These are phyloP conservation scores for Bruguiera parviflora DNA, from an alignment of 345 rosid genomes.

Conservation along the genomic window DNA sequence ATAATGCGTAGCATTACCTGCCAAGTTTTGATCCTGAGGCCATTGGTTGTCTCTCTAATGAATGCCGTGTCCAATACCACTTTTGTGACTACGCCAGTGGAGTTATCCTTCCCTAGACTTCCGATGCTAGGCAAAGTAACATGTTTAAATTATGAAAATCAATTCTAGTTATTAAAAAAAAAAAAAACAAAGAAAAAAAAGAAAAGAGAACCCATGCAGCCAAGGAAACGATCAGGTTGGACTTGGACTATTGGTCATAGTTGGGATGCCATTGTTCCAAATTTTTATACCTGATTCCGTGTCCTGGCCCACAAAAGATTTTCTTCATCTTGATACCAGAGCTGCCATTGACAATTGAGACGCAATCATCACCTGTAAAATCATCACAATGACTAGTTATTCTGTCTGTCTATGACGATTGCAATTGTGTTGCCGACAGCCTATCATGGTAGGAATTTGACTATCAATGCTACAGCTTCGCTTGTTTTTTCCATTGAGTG, in stretches of 20 bases:
- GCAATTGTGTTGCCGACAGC: background rate
- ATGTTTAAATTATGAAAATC: too few relatives aligned
- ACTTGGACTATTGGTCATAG: background rate
- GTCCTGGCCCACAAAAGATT: constrained; percentile 92
- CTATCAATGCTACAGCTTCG: background rate
- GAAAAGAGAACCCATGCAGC: background rate
- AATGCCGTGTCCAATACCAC: constrained; percentile 86
- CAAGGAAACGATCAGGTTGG: background rate
- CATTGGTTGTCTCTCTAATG: constrained; percentile 72
- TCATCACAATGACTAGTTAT: constrained; percentile 12
- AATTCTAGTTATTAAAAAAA: too few relatives aligned
- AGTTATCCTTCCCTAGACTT: constrained; percentile 87
- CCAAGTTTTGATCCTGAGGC: constrained; percentile 96
- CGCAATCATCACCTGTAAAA: constrained; percentile 81
- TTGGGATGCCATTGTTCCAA: background rate
- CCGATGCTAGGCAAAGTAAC: constrained; percentile 54
- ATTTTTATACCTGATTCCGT: constrained; percentile 72
- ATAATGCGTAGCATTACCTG: constrained; percentile 51
- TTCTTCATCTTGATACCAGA: constrained; percentile 78
- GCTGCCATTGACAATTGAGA: constrained; percentile 86
- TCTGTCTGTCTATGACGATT: background rate
- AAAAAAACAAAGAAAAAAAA: too few relatives aligned
- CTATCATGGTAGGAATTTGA: background rate
- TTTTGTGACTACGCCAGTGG: constrained; percentile 66
- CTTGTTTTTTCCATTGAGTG: background rate